These are phyloP conservation scores for Hirsutella rhossiliensis DNA, from an alignment of 2,329 filamentous ascomycete genomes.

Conservation along the genomic window DNA sequence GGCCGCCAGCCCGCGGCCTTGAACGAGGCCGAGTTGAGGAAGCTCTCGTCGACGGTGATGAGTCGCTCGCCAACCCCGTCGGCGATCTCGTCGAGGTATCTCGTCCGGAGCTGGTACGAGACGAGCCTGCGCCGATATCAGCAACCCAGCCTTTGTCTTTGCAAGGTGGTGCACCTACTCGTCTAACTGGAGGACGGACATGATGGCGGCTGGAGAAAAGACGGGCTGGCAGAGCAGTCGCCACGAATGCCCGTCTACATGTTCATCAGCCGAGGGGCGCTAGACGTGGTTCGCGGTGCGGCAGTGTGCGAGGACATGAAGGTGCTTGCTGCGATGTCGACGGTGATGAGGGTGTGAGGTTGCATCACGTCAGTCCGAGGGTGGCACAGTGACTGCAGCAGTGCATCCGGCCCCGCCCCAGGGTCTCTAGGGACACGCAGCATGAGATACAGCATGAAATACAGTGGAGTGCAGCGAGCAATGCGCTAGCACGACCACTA, in stretches of 20 bases:
- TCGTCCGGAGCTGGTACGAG: conserved; percentile 68
- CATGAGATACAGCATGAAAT: no score
- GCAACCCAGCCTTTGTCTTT: conserved; percentile 1
- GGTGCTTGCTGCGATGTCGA: background rate
- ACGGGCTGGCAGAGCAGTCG: no score
- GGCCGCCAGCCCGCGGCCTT: conserved; percentile 72
- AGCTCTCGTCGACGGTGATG: conserved; percentile 67
- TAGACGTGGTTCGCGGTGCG: no score
- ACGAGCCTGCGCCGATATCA: conserved; percentile 47
- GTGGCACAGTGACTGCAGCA: no score
- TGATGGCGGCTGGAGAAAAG: conserved; percentile 7
- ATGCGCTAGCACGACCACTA: no score
- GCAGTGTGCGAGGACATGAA: background rate
- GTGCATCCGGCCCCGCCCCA: no score
- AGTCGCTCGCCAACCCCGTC: conserved; percentile 78
- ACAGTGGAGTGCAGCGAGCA: no score
- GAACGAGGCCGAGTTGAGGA: conserved; percentile 71
- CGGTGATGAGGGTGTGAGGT: no score
- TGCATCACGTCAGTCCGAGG: no score
- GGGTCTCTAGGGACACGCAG: no score
- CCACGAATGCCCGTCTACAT: conserved; percentile 7
- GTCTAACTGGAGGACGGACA: conserved; percentile 27
- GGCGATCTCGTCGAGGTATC: conserved; percentile 68
- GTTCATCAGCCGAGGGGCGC: background rate
- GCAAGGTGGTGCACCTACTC: conserved; percentile 15